Evolutionary conservation across 2,329 filamentous ascomycete genomes (phyloP), one percentile per base, ranked within the genome.

Genomic region (Cryphonectria radicalis): DNA sequence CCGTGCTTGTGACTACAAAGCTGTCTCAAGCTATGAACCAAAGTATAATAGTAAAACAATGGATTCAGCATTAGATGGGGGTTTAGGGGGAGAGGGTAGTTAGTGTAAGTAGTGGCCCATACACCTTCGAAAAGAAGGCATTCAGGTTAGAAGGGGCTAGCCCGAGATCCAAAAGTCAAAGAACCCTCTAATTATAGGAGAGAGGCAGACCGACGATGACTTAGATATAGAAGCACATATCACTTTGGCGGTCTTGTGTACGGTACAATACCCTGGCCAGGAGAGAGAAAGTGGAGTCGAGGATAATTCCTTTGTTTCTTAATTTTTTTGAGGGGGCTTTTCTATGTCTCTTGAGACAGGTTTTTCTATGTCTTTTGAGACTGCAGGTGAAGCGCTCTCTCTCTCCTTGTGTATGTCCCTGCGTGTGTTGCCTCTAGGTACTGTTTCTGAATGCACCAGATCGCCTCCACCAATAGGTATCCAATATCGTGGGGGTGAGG

Each of bases 361-460:
- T 50, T 43, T 22, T 7, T n/a, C n/a, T 50, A 7, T n/a, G 46
- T 50, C 4, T 11, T 50, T 2, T 50, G 55, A 32, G 55, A 59
- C 28, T 8, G 28, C 28, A 59, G 25, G 55, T 14, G 28, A 14
- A 59, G 14, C 28, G 8, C 7, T 59, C n/a, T 8, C 25, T 8
- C 25, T 35, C 55, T 14, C 7, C 19, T 13, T 35, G 25, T 59
- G 28, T 55, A 63, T 50, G 25, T 43, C 10, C 37, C 14, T 50
- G 46, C 10, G 22, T 50, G 46, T 50, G 19, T 53, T 32, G 13
- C 42, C 25, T 65, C 32, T 40, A 11, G 55, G 53, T 67, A 37
- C 66, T 60, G 22, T 62, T 67, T 60, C 66, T 28, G 28, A 25
- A 50, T 60, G 53, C 55, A 46, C 53, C 35, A 35, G 10, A 25